These are phyloP conservation scores for Paraleonurus japonicus DNA, from an alignment of 257 asterid genomes.

Conservation along the genomic window DNA sequence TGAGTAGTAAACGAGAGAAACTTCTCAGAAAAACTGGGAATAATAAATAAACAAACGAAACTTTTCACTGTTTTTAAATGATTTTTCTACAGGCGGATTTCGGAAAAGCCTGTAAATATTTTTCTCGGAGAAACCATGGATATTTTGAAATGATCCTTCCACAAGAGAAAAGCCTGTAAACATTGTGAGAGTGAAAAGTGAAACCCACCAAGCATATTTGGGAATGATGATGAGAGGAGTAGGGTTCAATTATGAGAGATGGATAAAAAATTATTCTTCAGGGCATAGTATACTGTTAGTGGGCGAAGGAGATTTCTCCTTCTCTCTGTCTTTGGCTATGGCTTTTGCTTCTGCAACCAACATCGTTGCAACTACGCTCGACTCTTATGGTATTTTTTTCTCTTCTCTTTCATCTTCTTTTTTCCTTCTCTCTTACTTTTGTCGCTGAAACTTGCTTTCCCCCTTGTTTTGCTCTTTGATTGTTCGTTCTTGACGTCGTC, in stretches of 20 bases:
- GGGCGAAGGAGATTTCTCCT: slow-evolving; percentile 74
- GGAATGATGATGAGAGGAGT: background rate
- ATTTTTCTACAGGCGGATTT: background rate
- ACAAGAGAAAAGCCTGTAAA: background rate
- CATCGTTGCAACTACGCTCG: slow-evolving; percentile 60
- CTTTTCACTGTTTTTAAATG: background rate
- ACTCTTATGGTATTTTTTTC: slow-evolving; percentile 47
- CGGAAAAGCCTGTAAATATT: background rate
- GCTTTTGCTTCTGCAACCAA: slow-evolving; percentile 51
- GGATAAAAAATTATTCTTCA: slow-evolving; percentile 51
- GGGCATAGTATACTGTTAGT: slow-evolving; percentile 48
- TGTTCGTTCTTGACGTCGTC: background rate
- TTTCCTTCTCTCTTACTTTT: background rate
- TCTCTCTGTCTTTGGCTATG: slow-evolving; percentile 41
- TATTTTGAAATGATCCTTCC: background rate
- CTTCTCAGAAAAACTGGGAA: background rate
- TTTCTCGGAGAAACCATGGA: background rate
- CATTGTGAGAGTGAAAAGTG: background rate
- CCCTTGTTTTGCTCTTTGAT: background rate
- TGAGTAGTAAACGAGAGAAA: background rate
- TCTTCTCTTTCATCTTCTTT: background rate
- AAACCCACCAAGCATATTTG: background rate
- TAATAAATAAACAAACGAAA: background rate
- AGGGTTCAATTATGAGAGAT: slow-evolving; percentile 28
- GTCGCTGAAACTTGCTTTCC: background rate